Conservation (phyloP, 23 red algal genomes). For the Gracilaria domingensis region DNA sequence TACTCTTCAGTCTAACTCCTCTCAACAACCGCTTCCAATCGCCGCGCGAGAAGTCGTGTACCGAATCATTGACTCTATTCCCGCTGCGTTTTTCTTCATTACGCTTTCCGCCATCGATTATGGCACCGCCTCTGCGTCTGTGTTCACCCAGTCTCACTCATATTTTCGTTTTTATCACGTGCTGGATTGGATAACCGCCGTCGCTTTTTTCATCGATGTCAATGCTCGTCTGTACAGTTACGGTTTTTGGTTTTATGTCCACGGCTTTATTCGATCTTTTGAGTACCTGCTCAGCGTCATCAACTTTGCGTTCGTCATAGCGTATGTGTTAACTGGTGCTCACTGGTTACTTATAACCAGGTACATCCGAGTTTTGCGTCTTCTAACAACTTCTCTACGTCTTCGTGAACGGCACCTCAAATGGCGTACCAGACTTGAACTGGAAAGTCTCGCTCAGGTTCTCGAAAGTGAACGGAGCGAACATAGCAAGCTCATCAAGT, state of each 20-base stretch:
- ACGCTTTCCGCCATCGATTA: background rate
- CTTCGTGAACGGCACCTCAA: constrained; percentile 36
- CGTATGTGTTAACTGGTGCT: constrained; percentile 5
- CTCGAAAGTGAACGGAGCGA: constrained; percentile 51
- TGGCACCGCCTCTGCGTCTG: background rate
- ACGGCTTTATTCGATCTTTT: constrained; percentile 31
- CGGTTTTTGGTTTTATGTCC: constrained; percentile 42
- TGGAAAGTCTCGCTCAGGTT: constrained; percentile 45
- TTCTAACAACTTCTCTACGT: constrained; percentile 22
- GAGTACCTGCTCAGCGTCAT: constrained; percentile 39
- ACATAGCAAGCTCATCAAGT: constrained; percentile 50
- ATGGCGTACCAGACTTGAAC: constrained; percentile 32
- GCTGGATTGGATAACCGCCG: constrained; percentile 39
- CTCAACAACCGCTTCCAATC: constrained; percentile 8
- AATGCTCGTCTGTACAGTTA: constrained; percentile 49
- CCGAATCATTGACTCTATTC: constrained; percentile 18
- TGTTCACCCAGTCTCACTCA: background rate
- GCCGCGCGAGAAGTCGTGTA: constrained; percentile 8
- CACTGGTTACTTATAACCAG: constrained; percentile 38
- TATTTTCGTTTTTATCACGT: constrained; percentile 20
- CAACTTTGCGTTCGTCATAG: constrained; percentile 23
- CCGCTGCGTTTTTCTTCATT: constrained; percentile 17
- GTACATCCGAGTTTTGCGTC: constrained; percentile 27
- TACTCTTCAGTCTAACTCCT: background rate
- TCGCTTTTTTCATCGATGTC: constrained; percentile 34